Base-by-base conservation (phyloP, 2,329 filamentous ascomycete species). In the Botrytis medusae region DNA sequence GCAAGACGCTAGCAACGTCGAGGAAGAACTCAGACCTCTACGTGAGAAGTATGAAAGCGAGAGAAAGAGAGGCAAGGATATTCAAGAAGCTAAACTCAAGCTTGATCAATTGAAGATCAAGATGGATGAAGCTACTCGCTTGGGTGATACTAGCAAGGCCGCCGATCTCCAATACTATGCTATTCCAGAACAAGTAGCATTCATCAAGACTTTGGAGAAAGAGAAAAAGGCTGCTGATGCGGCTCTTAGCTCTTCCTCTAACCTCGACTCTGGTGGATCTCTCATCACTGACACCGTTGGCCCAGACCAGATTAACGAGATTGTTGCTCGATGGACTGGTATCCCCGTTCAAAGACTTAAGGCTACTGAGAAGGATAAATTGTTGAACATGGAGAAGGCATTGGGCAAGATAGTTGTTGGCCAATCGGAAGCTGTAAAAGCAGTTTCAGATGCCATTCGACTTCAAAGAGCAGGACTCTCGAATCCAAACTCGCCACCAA, bases 251-350 rank as follows among this genome's bases (percentile, higher is more conserved):
- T 84, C 85, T 9, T 82, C 81, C 16, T 84, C 84, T 44, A 84
- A 84, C 44, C 83, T 85, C 42, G 93, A 92, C 51, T 83, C 86
- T 6, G 88, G 89, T 72, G 89, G 90, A 71, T 89, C 93, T 37
- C 91, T 98, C 82, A 88, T 98, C 72, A 97, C 95, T 4, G 96
- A 99, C 81, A 89, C 96, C 64, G 96, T 99, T 77, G 96, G 96
- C 9, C 94, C 95, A 18, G 96, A 99, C 77, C 95, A 99, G 83
- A 99, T 99, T 87, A 98, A 99, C 82, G 95, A 98, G 81, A 99
- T 99, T 75, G 96, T 99, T 71, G 92, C 93, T 72, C 91, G 94
- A 75, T 98, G 95, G 93, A 99, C 96, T n/a, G 96, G 96, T 76
- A 99, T 99, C 78, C 96, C 96, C 1, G 94, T 99, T 74, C 98